phyloP scores from a whole-genome alignment of 140 eudicot species.

The Senecio squalidus region DNA sequence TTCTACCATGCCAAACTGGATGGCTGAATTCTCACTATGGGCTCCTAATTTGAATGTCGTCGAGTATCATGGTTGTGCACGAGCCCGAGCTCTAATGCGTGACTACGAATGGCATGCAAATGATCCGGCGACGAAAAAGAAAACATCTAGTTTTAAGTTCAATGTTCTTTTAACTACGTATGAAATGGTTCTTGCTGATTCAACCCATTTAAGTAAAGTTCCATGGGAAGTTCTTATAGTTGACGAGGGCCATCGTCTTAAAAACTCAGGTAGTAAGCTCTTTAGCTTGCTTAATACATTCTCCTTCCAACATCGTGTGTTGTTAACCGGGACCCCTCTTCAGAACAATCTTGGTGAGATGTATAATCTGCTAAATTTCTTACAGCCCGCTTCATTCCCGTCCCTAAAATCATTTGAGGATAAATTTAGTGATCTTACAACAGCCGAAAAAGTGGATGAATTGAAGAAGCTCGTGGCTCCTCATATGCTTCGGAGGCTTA shows the following conservation, averaged over 20 bases:
- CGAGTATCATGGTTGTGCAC: constrained; percentile 81
- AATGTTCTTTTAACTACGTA: constrained; percentile 89
- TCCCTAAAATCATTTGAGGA: constrained; percentile 82
- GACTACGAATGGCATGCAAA: constrained; percentile 84
- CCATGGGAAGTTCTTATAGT: constrained; percentile 99
- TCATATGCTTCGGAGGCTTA: constrained; percentile 96
- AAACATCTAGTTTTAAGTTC: constrained; percentile 50
- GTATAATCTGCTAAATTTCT: constrained; percentile 85
- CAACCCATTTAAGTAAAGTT: constrained; percentile 60
- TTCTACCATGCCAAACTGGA: constrained; percentile 99
- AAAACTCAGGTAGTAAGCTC: constrained; percentile 82
- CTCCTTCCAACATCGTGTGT: constrained; percentile 85
- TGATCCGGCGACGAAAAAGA: constrained; percentile 37
- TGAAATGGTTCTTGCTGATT: constrained; percentile 88
- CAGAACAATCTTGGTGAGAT: constrained; percentile 92
- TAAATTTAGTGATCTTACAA: constrained; percentile 78
- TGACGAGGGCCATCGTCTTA: constrained; percentile 94
- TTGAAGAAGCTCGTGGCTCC: constrained; percentile 93
- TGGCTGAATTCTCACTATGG: constrained; percentile 86
- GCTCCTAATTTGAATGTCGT: constrained; percentile 87
- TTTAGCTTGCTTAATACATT: constrained; percentile 81
- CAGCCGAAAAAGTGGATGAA: constrained; percentile 87
- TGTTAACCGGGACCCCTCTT: constrained; percentile 92
- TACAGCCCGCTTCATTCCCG: constrained; percentile 88
- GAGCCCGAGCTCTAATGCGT: constrained; percentile 63